Percentiles rank a stretch among this genome's conserved stretches.
Conservation (phyloP, 2,329 filamentous ascomycete genomes). For the Herpotrichia juniperi region DNA sequence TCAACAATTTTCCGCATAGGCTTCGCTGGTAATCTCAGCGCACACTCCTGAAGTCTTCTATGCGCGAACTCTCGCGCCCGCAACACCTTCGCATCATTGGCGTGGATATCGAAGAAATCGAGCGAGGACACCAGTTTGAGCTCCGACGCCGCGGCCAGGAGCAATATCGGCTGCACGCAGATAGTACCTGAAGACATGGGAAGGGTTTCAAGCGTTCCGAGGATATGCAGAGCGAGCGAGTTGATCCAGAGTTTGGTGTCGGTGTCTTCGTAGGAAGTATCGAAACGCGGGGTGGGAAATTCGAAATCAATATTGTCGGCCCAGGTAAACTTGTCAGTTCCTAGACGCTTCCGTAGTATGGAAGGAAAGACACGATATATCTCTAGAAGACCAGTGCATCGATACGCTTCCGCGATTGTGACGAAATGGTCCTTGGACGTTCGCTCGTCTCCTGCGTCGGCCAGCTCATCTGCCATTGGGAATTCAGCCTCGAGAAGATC, state of each 20-base stretch:
- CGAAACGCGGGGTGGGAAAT: slow-evolving; percentile 41
- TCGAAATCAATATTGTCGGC: slow-evolving; percentile 33
- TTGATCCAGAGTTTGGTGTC: slow-evolving; percentile 54
- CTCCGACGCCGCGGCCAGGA: slow-evolving; percentile 59
- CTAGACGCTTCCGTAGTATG: slow-evolving; percentile 53
- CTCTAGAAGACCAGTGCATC: slow-evolving; percentile 59
- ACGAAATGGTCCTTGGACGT: slow-evolving; percentile 61
- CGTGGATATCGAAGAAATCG: slow-evolving; percentile 44
- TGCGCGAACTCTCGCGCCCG: slow-evolving; percentile 57
- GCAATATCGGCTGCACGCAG: slow-evolving; percentile 60
- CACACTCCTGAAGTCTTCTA: slow-evolving; percentile 53
- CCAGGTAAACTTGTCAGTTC: slow-evolving; percentile 28
- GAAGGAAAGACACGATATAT: slow-evolving; percentile 62
- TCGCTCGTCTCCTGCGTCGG: slow-evolving; percentile 58
- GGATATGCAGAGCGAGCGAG: slow-evolving; percentile 57
- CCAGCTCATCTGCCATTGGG: slow-evolving; percentile 54
- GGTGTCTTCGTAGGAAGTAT: slow-evolving; percentile 38
- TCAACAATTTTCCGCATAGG: slow-evolving; percentile 57
- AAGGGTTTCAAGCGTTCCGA: slow-evolving; percentile 56
- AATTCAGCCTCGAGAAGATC: slow-evolving; percentile 55
- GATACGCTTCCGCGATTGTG: slow-evolving; percentile 59
- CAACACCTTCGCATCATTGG: slow-evolving; percentile 52
- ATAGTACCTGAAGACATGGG: slow-evolving; percentile 60
- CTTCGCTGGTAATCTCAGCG: slow-evolving; percentile 57
- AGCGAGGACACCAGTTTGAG: slow-evolving; percentile 52